phyloP scores from a whole-genome alignment of 1,284 basidiomycete genomes.

The Volvariella volvacea region DNA sequence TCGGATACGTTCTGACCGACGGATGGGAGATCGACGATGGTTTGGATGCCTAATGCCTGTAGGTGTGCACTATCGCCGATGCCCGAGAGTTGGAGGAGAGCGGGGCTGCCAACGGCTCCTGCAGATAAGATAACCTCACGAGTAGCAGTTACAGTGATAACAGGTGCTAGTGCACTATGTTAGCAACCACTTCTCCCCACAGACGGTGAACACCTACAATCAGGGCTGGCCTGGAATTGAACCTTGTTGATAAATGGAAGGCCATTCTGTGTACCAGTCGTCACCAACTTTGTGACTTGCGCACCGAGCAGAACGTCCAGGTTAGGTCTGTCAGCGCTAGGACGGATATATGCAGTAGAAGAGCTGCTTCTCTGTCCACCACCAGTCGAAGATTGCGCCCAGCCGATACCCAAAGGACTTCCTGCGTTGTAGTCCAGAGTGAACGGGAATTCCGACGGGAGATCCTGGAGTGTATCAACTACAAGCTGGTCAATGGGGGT shows the following conservation, averaged over 20 bases:
- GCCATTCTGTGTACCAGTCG: no score
- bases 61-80: conserved; percentile 12
- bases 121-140: conserved; percentile 14
- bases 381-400: conserved; percentile 10
- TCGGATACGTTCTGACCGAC: conserved; percentile 16
- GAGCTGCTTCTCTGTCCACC: conserved; percentile 14
- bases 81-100: conserved; percentile 14
- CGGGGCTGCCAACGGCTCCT: conserved; percentile 14
- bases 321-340: conserved; percentile 12
- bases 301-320: conserved; percentile 15
- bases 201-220: no score
- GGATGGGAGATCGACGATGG: conserved; percentile 10
- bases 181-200: no score
- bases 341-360: conserved; percentile 15
- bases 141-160: no score
- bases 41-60: conserved; percentile 5
- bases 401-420: conserved; percentile 3
- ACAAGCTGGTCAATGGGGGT: not conserved
- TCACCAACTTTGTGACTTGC: conserved; percentile 13
- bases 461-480: not conserved
- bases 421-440: not conserved
- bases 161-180: no score
- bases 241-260: no score
- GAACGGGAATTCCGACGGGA: not conserved
- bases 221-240: no score